Base-by-base conservation (phyloP, 176 grass and related monocot species). In the Urochloa ruziziensis region DNA sequence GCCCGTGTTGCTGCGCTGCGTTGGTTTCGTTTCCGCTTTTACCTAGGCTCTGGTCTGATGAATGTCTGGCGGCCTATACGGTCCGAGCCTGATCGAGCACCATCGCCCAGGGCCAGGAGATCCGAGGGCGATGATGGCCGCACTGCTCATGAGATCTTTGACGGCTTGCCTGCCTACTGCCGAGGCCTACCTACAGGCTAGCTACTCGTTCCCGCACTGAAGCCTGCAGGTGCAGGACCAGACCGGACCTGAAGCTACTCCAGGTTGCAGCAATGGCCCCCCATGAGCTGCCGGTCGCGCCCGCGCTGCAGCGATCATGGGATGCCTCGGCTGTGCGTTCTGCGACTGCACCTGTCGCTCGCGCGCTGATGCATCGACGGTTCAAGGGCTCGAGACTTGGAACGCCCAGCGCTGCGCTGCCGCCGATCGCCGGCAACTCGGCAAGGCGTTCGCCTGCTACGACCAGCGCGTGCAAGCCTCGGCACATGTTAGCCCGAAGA, bases 101-200 rank as follows among this genome's bases (percentile, higher is more conserved):
- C 29, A 51, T 67, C 62, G 54, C 6, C 58, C 33, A 73, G 25
- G 54, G 10, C 58, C 33, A 73, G 25, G 47, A 80, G 84, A 80
- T 80, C 58, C 9, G 52, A 73, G 19, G 35, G 46, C 13, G 56
- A 62, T 33, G 84, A 42, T 80, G 57, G 40, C 29, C 27, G 11
- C 49, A 51, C 39, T 53, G 84, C 67, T 86, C 33, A 56, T 80
- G 28, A 68, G 5, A 80, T 68, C 61, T 75, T 75, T 75, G 62
- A 87, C 37, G 78, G 39, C 21, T 57, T 40, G 63, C 6, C 54
- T 77, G 56, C 35, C 33, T 59, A 32, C 16, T 37, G 28, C 62
- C 33, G 21, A 36, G 32, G 14, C 17, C 32, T 67, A 23, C 30
- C 62, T 34, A 10, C 21, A 23, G n/a, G n/a, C n/a, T 60, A 10